Base-by-base conservation (phyloP, 495 filamentous ascomycete species). In the Penicillium crystallinum region DNA sequence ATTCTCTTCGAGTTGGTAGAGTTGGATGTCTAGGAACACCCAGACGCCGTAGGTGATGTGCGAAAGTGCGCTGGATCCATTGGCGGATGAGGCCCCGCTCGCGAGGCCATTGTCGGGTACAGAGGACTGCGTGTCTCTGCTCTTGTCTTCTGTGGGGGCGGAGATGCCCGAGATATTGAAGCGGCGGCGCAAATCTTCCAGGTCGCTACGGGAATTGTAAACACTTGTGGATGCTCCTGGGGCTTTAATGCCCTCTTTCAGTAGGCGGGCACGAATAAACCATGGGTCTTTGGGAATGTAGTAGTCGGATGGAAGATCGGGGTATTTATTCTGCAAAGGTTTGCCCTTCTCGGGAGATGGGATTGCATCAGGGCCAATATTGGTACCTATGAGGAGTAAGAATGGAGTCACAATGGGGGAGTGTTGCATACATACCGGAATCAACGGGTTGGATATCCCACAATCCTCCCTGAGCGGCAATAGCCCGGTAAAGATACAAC, bases 11-110 rank as follows among this genome's bases (percentile, higher is more conserved):
- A 98, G 86, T 61, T 92, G 88, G 67, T 98, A 98, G 25, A 98
- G 84, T 66, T 98, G 93, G 50, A 98, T 95, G 46, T 93, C 91
- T 66, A 97, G 84, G 60, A 95, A 92, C 55, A 97, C 90, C 74
- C 73, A 77, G 18, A 76, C 73, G 11, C 74, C 74, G 49, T 77
- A 67, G 2, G 65, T 65, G 11, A 78, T 71, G 1, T 67, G 58
- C 14, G 64, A 61, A 22, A 67, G 61, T 0, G 64, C 63, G 35
- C 56, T 63, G 2, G 66, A 59, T 35, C 67, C 65, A 3, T 67
- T 77, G 9, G 75, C 73, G 0, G 72, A 73, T 0, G 72, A 73
- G 21, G 70, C 74, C 21, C 62, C 81, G 11, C 68, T 74, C 1
- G 55, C 39, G 37, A 55, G 42, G 49, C 64, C 39, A 41, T 59